phyloP scores from a whole-genome alignment of 2,329 filamentous ascomycete genomes.

The Verticillium isaacii region DNA sequence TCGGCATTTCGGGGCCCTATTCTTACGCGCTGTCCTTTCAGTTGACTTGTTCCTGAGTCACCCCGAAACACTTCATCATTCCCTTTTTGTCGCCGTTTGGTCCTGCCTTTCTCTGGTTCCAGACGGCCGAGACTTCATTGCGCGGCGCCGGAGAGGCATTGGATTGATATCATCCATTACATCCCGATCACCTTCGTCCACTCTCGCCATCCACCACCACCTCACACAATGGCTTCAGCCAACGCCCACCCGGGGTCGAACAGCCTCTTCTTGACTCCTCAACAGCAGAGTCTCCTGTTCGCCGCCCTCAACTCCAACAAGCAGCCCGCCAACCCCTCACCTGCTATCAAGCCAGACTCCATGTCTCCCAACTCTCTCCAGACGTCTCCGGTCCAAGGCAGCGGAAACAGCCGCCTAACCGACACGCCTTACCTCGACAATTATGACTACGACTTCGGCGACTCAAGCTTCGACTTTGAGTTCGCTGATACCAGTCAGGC shows the following conservation, averaged over 20 bases:
- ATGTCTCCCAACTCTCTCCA: slow-evolving; percentile 45
- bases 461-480: slow-evolving; percentile 74
- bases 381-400: slow-evolving; percentile 39
- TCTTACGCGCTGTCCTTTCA: neutral
- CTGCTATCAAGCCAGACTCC: slow-evolving; percentile 32
- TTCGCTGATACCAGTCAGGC: slow-evolving; percentile 39
- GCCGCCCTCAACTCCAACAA: slow-evolving; percentile 72
- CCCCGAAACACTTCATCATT: neutral
- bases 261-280: slow-evolving; percentile 66
- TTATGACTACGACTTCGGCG: slow-evolving; percentile 75
- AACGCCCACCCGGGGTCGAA: slow-evolving; percentile 34
- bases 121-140: slow-evolving; percentile 1
- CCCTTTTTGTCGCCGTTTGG: slow-evolving; percentile 2
- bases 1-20: neutral
- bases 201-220: neutral
- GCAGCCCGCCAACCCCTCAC: slow-evolving; percentile 26
- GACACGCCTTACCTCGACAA: slow-evolving; percentile 77
- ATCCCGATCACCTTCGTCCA: neutral
- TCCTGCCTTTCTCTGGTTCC: neutral
- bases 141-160: neutral
- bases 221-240: slow-evolving; percentile 45
- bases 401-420: slow-evolving; percentile 40
- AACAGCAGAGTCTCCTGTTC: slow-evolving; percentile 72
- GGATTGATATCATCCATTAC: neutral
- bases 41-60: neutral